Percentiles rank a stretch among this genome's conserved stretches.
Conservation (phyloP, 306 rosid species). For the Inga leiocalycina region DNA sequence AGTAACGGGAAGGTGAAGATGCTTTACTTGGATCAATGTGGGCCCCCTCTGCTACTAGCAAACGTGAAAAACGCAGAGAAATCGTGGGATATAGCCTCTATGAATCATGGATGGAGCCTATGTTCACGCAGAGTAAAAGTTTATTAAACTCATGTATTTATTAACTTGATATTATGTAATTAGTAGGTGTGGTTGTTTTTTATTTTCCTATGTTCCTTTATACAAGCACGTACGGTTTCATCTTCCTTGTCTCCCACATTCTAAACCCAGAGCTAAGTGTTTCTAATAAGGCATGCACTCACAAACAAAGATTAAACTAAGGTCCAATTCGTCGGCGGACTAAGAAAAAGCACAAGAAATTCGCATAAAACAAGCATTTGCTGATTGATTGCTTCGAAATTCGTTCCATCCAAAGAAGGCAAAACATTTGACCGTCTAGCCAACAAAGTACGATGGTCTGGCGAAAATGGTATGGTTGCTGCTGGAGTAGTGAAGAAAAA, state of each 20-base stretch:
- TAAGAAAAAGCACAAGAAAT: slow-evolving; percentile 3
- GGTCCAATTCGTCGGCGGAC: slow-evolving; percentile 3
- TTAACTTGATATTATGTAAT: background rate
- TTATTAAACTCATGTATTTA: background rate
- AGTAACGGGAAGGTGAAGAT: background rate
- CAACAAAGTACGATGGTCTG: background rate
- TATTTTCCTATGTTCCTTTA: background rate
- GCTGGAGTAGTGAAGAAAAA: background rate
- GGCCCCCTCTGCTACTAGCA: background rate
- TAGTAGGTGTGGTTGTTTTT: background rate
- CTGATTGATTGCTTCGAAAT: background rate
- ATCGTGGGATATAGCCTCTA: background rate
- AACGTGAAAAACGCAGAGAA: background rate
- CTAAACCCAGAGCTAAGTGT: slow-evolving; percentile 18
- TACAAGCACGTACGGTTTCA: background rate
- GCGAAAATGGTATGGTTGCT: background rate
- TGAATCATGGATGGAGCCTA: background rate
- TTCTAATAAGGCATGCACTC: slow-evolving; percentile 1
- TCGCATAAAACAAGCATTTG: slow-evolving; percentile 26
- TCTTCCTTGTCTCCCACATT: slow-evolving; percentile 38
- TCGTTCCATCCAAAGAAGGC: background rate
- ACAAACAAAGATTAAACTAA: background rate
- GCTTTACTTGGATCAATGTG: background rate
- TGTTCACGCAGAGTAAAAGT: background rate
- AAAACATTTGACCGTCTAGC: background rate